Base-by-base conservation (phyloP, 139 green algal species). In the Zygnema circumcarinatum region DNA sequence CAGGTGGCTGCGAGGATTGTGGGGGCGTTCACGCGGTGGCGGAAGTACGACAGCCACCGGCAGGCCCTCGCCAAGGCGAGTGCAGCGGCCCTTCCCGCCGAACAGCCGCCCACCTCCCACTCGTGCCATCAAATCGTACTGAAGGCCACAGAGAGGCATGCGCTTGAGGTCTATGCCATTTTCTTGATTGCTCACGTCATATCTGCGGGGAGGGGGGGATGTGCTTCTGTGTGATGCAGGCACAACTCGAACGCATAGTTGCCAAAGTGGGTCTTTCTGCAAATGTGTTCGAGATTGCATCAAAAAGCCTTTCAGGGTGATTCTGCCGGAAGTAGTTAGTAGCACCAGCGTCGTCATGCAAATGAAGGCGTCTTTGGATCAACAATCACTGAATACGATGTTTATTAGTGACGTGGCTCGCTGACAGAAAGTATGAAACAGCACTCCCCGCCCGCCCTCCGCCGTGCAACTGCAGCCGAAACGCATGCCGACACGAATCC, bases 221-320 rank as follows among this genome's bases (percentile, higher is more conserved):
- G 38, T 36, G 1, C 1, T 41, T 74, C 31, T 38, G 1, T n/a
- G 21, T 32, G 16, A 68, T 73, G 0, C 83, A 94, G 78, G 92
- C 87, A 35, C 93, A 98, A 84, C 87, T 99, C 40, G 75, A 96
- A 88, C 87, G 95, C 87, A 98, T 99, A 76, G 67, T 94, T 21
- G 91, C 88, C 11, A 89, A 62, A 29, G 80, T 93, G 39, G 95
- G 94, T 0, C 87, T 98, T 0, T 94, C 81, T 35, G 95, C 97
- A 68, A 99, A 99, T 83, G 95, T 98, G 36, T 97, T 94, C 56
- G 97, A 99, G 91, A 98, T 99, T 76, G 96, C 93, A 7, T 62
- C 47, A 7, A 62, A 62, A 62, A 25, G 47, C 47, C 47, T 62
- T 16, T 62, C 47, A n/a, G n/a, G n/a, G n/a, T n/a, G n/a, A n/a